These are phyloP conservation scores for Candida ulmi DNA, from an alignment of 805 yeast genomes.

Conservation along the genomic window DNA sequence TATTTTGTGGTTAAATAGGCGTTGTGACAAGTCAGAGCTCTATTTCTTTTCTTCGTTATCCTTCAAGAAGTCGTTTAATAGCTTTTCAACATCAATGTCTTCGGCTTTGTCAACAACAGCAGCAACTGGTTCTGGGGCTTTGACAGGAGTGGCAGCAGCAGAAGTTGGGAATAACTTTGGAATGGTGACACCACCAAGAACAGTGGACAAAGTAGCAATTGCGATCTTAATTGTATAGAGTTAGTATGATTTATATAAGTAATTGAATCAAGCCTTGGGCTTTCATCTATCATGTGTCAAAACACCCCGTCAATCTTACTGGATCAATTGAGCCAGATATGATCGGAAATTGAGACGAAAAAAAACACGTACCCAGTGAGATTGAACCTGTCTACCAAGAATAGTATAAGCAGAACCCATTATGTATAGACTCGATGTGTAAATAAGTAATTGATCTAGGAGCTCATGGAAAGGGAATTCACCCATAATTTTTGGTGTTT, in stretches of 20 bases:
- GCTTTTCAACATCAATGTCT: slow-evolving; percentile 28
- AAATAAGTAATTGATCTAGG: too few relatives aligned
- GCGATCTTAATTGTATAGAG: too few relatives aligned
- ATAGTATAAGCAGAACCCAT: slow-evolving; percentile 25
- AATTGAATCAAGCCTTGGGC: too few relatives aligned
- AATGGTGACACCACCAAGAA: slow-evolving; percentile 26
- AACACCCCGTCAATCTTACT: slow-evolving; percentile 3
- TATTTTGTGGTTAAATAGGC: not conserved
- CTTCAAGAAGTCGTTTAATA: slow-evolving; percentile 27
- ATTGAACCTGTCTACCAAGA: slow-evolving; percentile 23
- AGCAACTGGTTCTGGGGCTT: slow-evolving; percentile 21
- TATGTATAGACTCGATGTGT: not conserved
- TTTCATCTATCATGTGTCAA: not conserved
- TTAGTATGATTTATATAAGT: too few relatives aligned
- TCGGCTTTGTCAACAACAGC: slow-evolving; percentile 16
- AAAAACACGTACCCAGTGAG: slow-evolving; percentile 25
- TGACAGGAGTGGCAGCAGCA: slow-evolving; percentile 19
- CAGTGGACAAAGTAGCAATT: slow-evolving; percentile 26
- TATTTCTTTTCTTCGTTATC: slow-evolving; percentile 17
- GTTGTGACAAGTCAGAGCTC: not conserved
- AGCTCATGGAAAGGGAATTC: too few relatives aligned
- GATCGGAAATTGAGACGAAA: not conserved
- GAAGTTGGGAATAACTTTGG: slow-evolving; percentile 16
- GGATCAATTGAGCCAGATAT: not conserved
- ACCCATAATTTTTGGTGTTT: not conserved